Evolutionary conservation across 257 asterid genomes (phyloP), one percentile per base, ranked within the genome.

Genomic region (Lavandula angustifolia): DNA sequence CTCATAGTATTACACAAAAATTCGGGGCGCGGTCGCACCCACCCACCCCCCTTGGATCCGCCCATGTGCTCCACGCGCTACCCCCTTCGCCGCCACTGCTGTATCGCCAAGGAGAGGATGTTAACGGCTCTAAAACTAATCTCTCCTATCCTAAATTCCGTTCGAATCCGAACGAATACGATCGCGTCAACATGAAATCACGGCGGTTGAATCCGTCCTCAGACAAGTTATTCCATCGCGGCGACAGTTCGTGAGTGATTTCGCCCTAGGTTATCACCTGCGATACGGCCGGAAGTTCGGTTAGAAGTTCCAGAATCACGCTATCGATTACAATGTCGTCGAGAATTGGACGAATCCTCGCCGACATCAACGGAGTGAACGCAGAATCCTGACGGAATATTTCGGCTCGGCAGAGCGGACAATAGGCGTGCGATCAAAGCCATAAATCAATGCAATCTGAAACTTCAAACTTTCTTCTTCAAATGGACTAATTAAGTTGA

Each of bases 361-460:
- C 86, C 0, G 97, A 90, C 99, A 94, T 94, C 12, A 92, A 54
- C 32, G 99, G 99, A 1, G 88, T 80, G 66, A 92, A 85, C 18
- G 97, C 97, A 48, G 99, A 85, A 10, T 92, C 90, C 32, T 80
- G 84, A 2, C 79, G 84, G 78, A 84, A 85, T 57, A 94, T 81
- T 0, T 83, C 83, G 11, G 99, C 95, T 0, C 99, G 88, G 72
- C 99, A 94, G 58, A 94, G 78, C 6, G 99, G 99, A 67, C 99
- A 94, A 57, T 94, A 90, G 10, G 96, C 95, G 78, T 94, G 97
- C 3, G 99, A 94, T n/a, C 91, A 64, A 0, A 94, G 82, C 99
- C 99, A 94, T 35, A 86, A 84, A 18, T 94, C 99, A 7, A 94
- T 90, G 43, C 99, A 94, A n/a, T n/a, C n/a, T n/a, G n/a, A n/a